These are phyloP conservation scores for Dothideomycetes sp. DNA, from an alignment of 2,329 filamentous ascomycete genomes.

Conservation along the genomic window DNA sequence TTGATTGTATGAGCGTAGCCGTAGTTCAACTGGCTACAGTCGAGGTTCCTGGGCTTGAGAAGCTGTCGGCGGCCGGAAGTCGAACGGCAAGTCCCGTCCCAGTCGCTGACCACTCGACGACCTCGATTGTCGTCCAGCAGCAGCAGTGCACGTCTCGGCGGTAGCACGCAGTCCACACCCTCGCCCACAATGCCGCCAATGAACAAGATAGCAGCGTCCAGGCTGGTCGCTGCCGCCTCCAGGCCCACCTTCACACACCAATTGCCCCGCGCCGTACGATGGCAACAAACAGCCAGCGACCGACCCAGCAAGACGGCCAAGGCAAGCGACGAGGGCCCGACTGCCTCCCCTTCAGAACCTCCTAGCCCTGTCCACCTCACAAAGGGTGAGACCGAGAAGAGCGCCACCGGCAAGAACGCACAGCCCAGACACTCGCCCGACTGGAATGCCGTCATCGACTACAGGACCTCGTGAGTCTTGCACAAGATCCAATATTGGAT, in stretches of 20 bases:
- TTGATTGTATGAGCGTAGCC: constrained; percentile 11
- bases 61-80: neutral
- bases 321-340: constrained; percentile 15
- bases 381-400: constrained; percentile 34
- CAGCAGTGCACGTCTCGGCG: too few species aligned
- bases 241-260: constrained; percentile 2
- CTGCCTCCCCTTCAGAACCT: constrained; percentile 8
- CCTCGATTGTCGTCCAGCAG: neutral
- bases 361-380: constrained; percentile 9
- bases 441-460: constrained; percentile 71
- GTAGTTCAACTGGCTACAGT: constrained; percentile 3
- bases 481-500: constrained; percentile 1
- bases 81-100: neutral
- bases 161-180: too few species aligned
- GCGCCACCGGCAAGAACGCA: constrained; percentile 39
- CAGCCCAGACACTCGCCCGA: constrained; percentile 61
- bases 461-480: constrained; percentile 70
- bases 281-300: constrained; percentile 23
- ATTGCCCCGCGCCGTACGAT: constrained; percentile 7
- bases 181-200: constrained; percentile 25
- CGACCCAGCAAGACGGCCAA: constrained; percentile 23
- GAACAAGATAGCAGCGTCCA: constrained; percentile 28
- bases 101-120: neutral
- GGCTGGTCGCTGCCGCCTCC: constrained; percentile 24
- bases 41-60: neutral